Percentiles rank a stretch among this genome's conserved stretches.
These are phyloP conservation scores for Trichoderma sp. DNA, from an alignment of 2,329 filamentous ascomycete genomes.

Conservation along the genomic window DNA sequence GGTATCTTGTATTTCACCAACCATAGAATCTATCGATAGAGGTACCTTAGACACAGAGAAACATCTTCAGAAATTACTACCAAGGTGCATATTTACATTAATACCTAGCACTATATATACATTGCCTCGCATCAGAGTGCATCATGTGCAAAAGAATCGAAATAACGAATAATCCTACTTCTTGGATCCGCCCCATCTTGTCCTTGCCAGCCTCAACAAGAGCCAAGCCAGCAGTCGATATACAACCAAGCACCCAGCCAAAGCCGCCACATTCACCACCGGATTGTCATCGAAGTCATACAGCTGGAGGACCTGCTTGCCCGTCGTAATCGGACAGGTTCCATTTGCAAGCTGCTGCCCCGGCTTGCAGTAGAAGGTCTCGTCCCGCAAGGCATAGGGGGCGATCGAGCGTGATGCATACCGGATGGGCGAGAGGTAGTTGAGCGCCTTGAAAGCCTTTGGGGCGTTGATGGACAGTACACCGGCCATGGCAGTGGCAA, in stretches of 20 bases:
- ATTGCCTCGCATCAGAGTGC: neutral
- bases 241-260: conserved; percentile 63
- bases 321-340: conserved; percentile 64
- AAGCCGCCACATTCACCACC: conserved; percentile 59
- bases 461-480: conserved; percentile 72
- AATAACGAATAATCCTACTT: neutral
- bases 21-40: neutral
- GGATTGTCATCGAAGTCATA: conserved; percentile 67
- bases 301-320: conserved; percentile 65
- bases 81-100: neutral
- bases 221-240: conserved; percentile 67
- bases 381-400: conserved; percentile 61
- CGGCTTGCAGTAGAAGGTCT: conserved; percentile 64
- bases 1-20: neutral
- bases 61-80: neutral
- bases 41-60: neutral
- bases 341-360: conserved; percentile 61
- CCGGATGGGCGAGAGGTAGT: conserved; percentile 71
- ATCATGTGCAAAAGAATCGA: neutral
- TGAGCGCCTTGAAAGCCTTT: conserved; percentile 63
- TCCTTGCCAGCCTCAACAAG: conserved; percentile 56
- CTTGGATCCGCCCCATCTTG: conserved; percentile 48
- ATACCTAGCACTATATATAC: neutral
- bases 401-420: conserved; percentile 69
- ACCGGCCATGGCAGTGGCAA: conserved; percentile 71